Conservation (phyloP, 495 filamentous ascomycete genomes). For the Amphirosellinia nigrospora region DNA sequence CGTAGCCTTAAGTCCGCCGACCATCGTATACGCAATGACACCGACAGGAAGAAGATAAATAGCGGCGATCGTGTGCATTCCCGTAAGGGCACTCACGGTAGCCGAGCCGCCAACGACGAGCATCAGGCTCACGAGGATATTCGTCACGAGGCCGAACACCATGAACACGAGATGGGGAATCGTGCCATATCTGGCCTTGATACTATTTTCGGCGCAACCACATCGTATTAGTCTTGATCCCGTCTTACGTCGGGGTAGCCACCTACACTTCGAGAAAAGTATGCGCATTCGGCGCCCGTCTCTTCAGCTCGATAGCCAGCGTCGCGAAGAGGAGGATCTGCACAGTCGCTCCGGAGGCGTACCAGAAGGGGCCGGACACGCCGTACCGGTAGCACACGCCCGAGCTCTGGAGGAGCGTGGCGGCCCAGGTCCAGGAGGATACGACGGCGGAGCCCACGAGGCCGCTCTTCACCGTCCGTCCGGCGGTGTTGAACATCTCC, state of each 20-base stretch:
- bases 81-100: conserved; percentile 82
- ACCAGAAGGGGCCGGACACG: conserved; percentile 93
- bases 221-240: conserved; percentile 24
- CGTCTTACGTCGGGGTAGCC: conserved; percentile 45
- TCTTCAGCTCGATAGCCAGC: conserved; percentile 90
- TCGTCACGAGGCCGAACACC: conserved; percentile 82
- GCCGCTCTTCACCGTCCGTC: conserved; percentile 91
- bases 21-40: conserved; percentile 77
- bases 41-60: conserved; percentile 90
- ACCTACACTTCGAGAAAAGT: conserved; percentile 83
- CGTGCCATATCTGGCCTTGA: conserved; percentile 62
- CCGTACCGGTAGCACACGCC: conserved; percentile 92
- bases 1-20: conserved; percentile 57
- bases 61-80: conserved; percentile 84
- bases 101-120: conserved; percentile 89
- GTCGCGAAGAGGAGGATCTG: conserved; percentile 92
- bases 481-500: conserved; percentile 96
- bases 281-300: conserved; percentile 84
- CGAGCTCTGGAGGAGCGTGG: conserved; percentile 81
- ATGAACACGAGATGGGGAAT: conserved; percentile 76
- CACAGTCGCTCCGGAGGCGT: conserved; percentile 69
- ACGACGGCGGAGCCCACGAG: conserved; percentile 96
- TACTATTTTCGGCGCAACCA: conserved; percentile 29
- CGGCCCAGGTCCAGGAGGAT: conserved; percentile 94
- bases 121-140: conserved; percentile 88